These are phyloP conservation scores for Antitrichia curtipendula DNA, from an alignment of 225 moss, liverwort and hornwort genomes.

Conservation along the genomic window DNA sequence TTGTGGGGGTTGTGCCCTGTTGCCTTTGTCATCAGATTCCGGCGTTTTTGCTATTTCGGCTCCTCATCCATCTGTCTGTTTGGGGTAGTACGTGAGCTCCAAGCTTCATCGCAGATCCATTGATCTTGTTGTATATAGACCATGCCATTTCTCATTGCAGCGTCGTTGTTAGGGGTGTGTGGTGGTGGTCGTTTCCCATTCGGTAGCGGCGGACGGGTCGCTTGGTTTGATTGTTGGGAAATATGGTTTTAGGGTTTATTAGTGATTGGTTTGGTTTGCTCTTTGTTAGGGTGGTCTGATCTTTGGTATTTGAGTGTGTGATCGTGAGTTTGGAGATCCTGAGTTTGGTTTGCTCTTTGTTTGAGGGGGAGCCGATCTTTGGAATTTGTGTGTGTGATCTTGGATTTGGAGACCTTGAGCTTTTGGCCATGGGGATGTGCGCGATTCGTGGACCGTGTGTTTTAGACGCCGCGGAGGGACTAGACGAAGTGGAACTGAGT, in stretches of 20 bases:
- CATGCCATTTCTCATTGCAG: not conserved
- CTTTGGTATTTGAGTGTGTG: not conserved
- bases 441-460: not conserved
- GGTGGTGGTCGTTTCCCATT: not conserved
- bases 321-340: not conserved
- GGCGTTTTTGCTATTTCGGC: not conserved
- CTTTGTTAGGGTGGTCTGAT: not conserved
- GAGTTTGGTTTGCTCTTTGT: not conserved
- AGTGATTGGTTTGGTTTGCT: not conserved
- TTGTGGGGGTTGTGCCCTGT: not conserved
- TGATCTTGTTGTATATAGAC: not conserved
- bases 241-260: not conserved
- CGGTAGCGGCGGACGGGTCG: not conserved
- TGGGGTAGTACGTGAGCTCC: not conserved
- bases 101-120: not conserved
- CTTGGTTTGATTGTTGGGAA: not conserved
- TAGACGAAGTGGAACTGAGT: not conserved
- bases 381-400: not conserved
- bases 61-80: not conserved
- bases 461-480: not conserved
- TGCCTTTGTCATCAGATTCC: not conserved
- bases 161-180: not conserved
- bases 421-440: slow-evolving; percentile 11
- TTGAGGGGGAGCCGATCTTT: too few species aligned
- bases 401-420: not conserved